Conservation (phyloP, 208 protist species). For the Wallacemonas sp. region DNA sequence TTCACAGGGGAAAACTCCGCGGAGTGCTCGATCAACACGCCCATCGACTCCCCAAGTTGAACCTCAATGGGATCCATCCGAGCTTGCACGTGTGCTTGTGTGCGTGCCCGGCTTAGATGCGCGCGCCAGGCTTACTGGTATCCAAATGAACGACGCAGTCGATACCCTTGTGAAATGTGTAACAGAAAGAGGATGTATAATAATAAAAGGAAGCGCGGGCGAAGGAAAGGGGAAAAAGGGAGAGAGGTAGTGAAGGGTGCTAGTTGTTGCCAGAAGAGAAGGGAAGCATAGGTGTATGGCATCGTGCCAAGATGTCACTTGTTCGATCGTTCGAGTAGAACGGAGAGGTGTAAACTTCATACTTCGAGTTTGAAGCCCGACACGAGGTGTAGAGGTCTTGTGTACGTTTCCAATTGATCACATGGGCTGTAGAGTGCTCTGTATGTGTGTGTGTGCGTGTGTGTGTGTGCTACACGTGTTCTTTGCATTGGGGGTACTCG, state of each 20-base stretch:
- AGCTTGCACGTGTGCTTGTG: not conserved
- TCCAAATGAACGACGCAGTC: too few species aligned
- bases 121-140: too few species aligned
- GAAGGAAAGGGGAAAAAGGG: not conserved
- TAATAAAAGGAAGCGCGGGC: too few species aligned
- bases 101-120: not conserved
- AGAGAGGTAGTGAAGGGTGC: not conserved
- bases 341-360: too few species aligned
- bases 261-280: not conserved
- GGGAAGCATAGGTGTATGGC: not conserved
- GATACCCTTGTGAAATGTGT: too few species aligned
- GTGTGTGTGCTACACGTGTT: not conserved
- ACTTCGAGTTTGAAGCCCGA: too few species aligned
- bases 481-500: not conserved
- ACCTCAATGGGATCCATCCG: constrained; percentile 20
- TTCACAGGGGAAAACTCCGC: constrained; percentile 22
- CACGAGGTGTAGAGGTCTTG: too few species aligned
- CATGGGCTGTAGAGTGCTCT: not conserved
- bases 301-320: too few species aligned
- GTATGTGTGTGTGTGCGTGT: not conserved
- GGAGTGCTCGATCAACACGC: constrained; percentile 40
- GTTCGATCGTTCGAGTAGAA: too few species aligned
- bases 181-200: too few species aligned
- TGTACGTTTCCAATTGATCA: not conserved
- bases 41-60: constrained; percentile 46